These are phyloP conservation scores for Phyllosticta citrichinensis DNA, from an alignment of 2,329 filamentous ascomycete species.

Conservation along the genomic window DNA sequence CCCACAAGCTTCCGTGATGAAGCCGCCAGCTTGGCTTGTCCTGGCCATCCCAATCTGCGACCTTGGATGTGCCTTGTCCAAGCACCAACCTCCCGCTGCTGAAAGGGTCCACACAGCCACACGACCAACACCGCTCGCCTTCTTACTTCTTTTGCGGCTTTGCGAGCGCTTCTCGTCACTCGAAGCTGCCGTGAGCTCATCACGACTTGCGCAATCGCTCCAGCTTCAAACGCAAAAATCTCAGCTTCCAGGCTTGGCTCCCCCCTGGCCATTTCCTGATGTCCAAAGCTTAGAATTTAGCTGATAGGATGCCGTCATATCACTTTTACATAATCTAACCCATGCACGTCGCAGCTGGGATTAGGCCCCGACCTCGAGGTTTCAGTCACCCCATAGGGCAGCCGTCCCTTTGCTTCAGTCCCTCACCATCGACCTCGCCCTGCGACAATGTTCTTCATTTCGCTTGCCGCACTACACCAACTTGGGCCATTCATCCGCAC, in stretches of 20 bases:
- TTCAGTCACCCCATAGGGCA: not conserved
- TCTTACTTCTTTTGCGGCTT: not conserved
- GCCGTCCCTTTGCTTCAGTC: not conserved
- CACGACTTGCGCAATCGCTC: not conserved
- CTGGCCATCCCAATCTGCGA: not conserved
- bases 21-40: not conserved
- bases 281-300: not conserved
- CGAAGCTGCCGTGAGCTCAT: not conserved
- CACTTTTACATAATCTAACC: not conserved
- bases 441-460: not conserved
- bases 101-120: not conserved
- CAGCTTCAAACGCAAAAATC: not conserved
- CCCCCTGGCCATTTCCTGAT: not conserved
- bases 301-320: not conserved
- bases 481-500: not conserved
- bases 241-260: not conserved
- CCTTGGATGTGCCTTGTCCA: not conserved
- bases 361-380: not conserved
- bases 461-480: not conserved
- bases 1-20: not conserved
- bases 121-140: not conserved
- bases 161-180: not conserved
- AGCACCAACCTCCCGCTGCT: not conserved
- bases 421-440: not conserved
- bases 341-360: not conserved